These are phyloP conservation scores for Naganishia sp. DNA, from an alignment of 1,284 basidiomycete genomes.

Conservation along the genomic window DNA sequence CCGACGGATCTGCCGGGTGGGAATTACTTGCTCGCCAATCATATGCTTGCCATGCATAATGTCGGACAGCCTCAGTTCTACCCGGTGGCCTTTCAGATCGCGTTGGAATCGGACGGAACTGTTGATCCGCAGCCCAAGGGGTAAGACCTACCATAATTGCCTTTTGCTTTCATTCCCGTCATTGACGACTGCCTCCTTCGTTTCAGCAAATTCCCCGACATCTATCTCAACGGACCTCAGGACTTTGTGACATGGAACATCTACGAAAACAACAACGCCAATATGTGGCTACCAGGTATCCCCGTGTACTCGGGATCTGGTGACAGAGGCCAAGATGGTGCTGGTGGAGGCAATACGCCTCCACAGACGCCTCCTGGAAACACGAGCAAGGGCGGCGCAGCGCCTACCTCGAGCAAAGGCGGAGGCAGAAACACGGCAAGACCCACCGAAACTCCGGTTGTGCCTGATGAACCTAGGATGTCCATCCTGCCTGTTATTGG, in stretches of 20 bases:
- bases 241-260: conserved; percentile 25
- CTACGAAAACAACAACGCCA: conserved; percentile 17
- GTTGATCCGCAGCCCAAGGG: conserved; percentile 31
- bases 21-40: conserved; percentile 40
- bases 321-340: conserved; percentile 3
- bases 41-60: conserved; percentile 39
- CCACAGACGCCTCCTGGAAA: not conserved
- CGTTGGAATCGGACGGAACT: conserved; percentile 37
- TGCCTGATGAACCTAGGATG: no score
- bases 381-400: no score
- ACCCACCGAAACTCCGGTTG: no score
- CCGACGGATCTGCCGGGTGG: conserved; percentile 37
- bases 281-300: conserved; percentile 13
- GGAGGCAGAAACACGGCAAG: no score
- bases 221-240: conserved; percentile 22
- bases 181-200: no score
- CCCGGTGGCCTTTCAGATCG: conserved; percentile 40
- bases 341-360: not conserved
- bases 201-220: conserved; percentile 16
- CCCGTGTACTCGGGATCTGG: conserved; percentile 14
- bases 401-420: no score
- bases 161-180: no score
- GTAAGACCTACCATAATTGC: not conserved
- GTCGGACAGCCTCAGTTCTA: conserved; percentile 40
- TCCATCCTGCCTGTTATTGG: no score